Percentiles rank a stretch among this genome's conserved stretches.
Evolutionary conservation across 345 rosid genomes (phyloP).

Genomic region (Bruguiera sexangula): DNA sequence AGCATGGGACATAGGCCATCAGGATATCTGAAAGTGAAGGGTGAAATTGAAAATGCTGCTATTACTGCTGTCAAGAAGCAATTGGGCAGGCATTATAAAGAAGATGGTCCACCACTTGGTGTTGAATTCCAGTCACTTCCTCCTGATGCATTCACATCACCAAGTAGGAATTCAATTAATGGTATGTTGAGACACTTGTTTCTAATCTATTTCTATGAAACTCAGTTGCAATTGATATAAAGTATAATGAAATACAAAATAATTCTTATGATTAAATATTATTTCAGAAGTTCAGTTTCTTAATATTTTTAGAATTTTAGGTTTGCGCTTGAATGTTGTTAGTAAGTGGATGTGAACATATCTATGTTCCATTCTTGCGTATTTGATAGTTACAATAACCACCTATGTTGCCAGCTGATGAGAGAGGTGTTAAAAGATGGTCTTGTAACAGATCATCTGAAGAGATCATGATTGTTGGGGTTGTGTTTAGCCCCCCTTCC

Average conservation of each 20-base stretch:
- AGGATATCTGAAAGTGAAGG: conserved; percentile 84
- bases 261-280: not conserved
- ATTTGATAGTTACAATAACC: not conserved
- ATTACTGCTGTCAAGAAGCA: conserved; percentile 82
- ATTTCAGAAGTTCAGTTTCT: not conserved
- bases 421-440: not conserved
- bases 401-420: not conserved
- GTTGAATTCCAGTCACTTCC: conserved; percentile 79
- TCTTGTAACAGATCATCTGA: not conserved
- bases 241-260: not conserved
- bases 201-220: conserved; percentile 16
- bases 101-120: conserved; percentile 84
- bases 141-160: conserved; percentile 80
- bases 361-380: not conserved
- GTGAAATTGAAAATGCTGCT: conserved; percentile 66
- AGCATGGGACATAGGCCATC: conserved; percentile 60
- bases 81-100: conserved; percentile 69
- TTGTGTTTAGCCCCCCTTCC: not conserved
- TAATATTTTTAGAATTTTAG: not conserved
- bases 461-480: not conserved
- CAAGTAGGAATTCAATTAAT: conserved; percentile 37
- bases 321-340: not conserved
- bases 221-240: not conserved
- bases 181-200: conserved; percentile 40
- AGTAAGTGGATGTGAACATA: not conserved